A percentile compares a stretch with the other conserved stretches of the same genome.
Conservation (phyloP, 345 rosid species). For the Eucalyptus brandiana region DNA sequence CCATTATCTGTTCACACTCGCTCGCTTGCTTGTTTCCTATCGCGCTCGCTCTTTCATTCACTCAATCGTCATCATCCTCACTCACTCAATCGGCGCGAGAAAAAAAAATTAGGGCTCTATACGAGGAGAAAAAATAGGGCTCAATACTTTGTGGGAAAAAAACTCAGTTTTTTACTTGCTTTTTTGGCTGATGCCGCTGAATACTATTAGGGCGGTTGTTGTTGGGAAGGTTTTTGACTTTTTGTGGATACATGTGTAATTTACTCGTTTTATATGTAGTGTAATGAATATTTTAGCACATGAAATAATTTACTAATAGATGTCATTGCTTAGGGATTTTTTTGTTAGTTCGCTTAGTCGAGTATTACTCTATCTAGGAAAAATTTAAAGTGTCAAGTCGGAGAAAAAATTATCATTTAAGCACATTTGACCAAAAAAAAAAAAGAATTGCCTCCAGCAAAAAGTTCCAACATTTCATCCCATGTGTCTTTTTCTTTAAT, state of each 20-base stretch:
- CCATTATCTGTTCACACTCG: neutral
- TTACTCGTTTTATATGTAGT: no score
- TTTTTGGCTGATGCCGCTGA: fast-evolving
- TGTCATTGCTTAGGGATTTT: neutral
- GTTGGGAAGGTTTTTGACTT: neutral
- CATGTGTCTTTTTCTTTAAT: neutral
- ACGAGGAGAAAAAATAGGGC: neutral
- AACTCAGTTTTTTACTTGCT: neutral
- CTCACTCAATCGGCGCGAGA: neutral
- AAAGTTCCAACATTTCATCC: neutral
- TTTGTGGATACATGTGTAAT: no score
- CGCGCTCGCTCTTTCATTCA: neutral
- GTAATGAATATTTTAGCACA: neutral
- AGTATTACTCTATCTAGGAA: neutral
- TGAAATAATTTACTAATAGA: neutral
- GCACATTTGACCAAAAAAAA: fast-evolving
- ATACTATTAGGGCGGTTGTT: no score
- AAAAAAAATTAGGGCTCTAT: no score
- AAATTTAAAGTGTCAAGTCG: neutral
- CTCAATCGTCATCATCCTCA: neutral
- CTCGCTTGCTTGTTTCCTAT: neutral
- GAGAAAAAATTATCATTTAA: no score
- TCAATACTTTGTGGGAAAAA: neutral
- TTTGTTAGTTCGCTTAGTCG: neutral
- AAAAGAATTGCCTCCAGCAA: neutral